Evolutionary conservation across 306 rosid genomes (phyloP).

Genomic region (Trifolium fragiferum): DNA sequence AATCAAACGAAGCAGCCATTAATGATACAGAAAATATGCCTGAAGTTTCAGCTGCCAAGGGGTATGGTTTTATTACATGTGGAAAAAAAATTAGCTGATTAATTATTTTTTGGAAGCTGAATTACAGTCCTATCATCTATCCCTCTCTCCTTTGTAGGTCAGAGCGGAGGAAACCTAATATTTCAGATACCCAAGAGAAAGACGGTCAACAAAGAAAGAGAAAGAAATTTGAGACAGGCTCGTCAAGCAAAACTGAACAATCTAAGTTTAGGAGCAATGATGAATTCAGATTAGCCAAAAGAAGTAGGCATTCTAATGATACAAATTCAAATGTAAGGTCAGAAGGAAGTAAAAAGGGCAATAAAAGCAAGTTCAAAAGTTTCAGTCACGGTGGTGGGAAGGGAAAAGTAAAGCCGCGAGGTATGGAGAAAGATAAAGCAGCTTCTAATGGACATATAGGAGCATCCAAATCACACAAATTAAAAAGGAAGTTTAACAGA

Average conservation of each 20-base stretch:
- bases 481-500: constrained; percentile 42
- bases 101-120: constrained; percentile 24
- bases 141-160: constrained; percentile 48
- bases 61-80: constrained; percentile 50
- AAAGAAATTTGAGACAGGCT: constrained; percentile 40
- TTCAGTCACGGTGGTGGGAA: constrained; percentile 42
- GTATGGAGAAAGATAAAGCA: constrained; percentile 36
- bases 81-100: neutral
- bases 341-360: constrained; percentile 42
- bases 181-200: constrained; percentile 44
- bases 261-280: constrained; percentile 25
- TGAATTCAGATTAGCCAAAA: constrained; percentile 44
- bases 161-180: constrained; percentile 50
- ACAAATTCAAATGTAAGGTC: constrained; percentile 42
- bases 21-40: constrained; percentile 41
- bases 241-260: neutral
- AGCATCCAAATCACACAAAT: constrained; percentile 47
- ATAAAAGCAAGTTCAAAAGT: constrained; percentile 40
- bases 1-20: constrained; percentile 52
- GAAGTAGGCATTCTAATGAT: constrained; percentile 46
- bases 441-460: constrained; percentile 36
- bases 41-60: constrained; percentile 54
- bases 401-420: constrained; percentile 42
- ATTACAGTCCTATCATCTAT: neutral
- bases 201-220: constrained; percentile 47